Conservation (phyloP, 2,329 filamentous ascomycete species). For the Trichoderma sp. region DNA sequence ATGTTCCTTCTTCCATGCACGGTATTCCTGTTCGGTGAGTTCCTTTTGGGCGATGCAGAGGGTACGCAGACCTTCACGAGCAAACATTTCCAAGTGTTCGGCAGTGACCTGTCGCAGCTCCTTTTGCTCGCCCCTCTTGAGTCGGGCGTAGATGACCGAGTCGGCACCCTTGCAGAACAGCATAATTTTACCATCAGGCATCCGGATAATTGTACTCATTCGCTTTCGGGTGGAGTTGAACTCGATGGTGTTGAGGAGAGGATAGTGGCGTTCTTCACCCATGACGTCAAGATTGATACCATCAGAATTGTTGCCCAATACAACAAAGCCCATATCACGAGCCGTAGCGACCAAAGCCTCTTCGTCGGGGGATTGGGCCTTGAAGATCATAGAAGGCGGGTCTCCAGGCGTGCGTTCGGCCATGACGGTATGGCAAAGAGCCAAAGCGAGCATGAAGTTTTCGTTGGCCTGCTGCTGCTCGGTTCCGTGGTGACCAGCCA, state of each 20-base stretch:
- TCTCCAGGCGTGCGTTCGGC: conserved; percentile 89
- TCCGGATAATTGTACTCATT: conserved; percentile 95
- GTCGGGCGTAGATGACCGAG: conserved; percentile 91
- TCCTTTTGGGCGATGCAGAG: conserved; percentile 88
- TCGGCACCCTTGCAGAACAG: conserved; percentile 98
- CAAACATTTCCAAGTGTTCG: conserved; percentile 95
- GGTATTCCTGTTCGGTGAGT: conserved; percentile 80
- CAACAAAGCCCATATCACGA: conserved; percentile 91
- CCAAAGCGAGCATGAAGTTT: conserved; percentile 91
- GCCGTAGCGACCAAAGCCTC: conserved; percentile 92
- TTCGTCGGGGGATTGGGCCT: conserved; percentile 96
- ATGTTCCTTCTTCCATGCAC: conserved; percentile 81
- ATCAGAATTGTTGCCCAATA: conserved; percentile 76
- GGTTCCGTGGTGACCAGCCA: conserved; percentile 73
- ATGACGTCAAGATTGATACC: conserved; percentile 84
- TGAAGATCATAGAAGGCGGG: conserved; percentile 88
- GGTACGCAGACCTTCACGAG: conserved; percentile 89
- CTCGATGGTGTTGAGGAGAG: conserved; percentile 90
- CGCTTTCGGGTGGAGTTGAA: conserved; percentile 97
- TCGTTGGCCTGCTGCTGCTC: conserved; percentile 78
- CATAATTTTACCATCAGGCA: conserved; percentile 87
- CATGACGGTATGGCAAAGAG: conserved; percentile 96
- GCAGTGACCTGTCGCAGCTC: conserved; percentile 82
- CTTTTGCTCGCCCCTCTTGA: conserved; percentile 81
- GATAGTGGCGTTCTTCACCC: conserved; percentile 82